Evolutionary conservation across 2,329 filamentous ascomycete species (phyloP).

Genomic region (Rutstroemia sp.): DNA sequence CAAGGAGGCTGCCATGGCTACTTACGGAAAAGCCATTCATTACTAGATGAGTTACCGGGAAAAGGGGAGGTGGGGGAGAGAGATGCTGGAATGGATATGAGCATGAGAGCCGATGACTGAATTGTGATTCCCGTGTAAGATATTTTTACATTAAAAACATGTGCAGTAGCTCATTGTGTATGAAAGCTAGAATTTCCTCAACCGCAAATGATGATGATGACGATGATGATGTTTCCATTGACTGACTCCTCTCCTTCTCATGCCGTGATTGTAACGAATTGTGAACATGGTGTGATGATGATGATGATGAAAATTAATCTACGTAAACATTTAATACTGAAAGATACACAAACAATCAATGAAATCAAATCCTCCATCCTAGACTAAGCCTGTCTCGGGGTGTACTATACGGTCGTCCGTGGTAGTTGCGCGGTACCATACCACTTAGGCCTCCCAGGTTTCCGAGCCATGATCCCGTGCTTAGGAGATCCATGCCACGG

Average conservation of each 20-base stretch:
- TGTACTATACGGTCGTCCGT: not conserved
- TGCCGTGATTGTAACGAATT: not conserved
- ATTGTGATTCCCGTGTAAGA: slow-evolving; percentile 26
- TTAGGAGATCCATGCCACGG: not conserved
- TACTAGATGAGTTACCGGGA: slow-evolving; percentile 49
- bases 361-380: not conserved
- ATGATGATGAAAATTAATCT: not conserved
- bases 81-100: not conserved
- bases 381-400: not conserved
- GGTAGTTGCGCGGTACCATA: not conserved
- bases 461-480: not conserved
- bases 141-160: slow-evolving; percentile 21
- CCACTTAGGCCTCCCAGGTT: not conserved
- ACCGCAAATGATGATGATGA: not conserved
- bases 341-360: not conserved
- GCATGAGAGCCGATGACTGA: slow-evolving; percentile 1
- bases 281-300: not conserved
- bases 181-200: not conserved
- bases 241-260: not conserved
- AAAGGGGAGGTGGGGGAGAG: not conserved
- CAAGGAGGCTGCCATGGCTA: slow-evolving; percentile 99
- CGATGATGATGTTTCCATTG: not conserved
- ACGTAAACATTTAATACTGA: not conserved
- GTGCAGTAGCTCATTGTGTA: slow-evolving; percentile 12
- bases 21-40: slow-evolving; percentile 92